phyloP scores from a whole-genome alignment of 2,329 filamentous ascomycete species.

The Alternaria brassicicola region DNA sequence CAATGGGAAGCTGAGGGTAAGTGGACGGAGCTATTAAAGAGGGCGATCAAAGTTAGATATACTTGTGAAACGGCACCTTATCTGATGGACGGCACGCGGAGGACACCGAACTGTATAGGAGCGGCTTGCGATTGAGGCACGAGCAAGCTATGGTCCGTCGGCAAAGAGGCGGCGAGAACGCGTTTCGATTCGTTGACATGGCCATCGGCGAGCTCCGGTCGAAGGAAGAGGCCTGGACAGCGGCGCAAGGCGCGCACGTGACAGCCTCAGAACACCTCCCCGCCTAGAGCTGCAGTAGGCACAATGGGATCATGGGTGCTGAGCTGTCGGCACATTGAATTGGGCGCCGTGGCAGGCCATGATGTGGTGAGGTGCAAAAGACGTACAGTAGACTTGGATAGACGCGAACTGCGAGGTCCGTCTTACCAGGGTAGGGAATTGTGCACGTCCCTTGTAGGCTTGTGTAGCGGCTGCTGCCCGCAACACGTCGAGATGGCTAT shows the following conservation, averaged over 20 bases:
- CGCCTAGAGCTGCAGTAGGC: conserved; percentile 12
- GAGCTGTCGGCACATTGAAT: conserved; percentile 15
- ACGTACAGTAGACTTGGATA: conserved; percentile 8
- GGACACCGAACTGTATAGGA: conserved; percentile 39
- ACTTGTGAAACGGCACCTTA: conserved; percentile 30
- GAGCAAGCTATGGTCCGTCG: conserved; percentile 28
- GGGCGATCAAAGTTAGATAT: conserved; percentile 38
- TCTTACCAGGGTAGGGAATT: conserved; percentile 3
- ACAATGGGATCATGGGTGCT: conserved; percentile 12
- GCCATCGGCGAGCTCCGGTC: conserved; percentile 45
- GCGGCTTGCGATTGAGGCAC: conserved; percentile 21
- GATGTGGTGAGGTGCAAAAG: conserved; percentile 25
- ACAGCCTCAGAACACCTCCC: conserved; percentile 18
- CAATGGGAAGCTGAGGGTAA: conserved; percentile 11
- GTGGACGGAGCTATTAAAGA: conserved; percentile 20
- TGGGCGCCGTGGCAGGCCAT: conserved; percentile 33
- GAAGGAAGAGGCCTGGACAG: conserved; percentile 25
- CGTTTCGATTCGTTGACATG: conserved; percentile 37
- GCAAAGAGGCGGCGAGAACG: conserved; percentile 30
- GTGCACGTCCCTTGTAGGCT: conserved; percentile 11
- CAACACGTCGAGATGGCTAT: conserved; percentile 12
- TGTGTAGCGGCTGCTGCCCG: conserved; percentile 11
- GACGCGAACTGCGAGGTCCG: background rate
- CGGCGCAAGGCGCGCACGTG: conserved; percentile 31
- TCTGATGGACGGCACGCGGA: conserved; percentile 39